A percentile compares a stretch with the other conserved stretches of the same genome.
These are phyloP conservation scores for Kwoniella bestiolae DNA, from an alignment of 768 basidiomycete species.

Conservation along the genomic window DNA sequence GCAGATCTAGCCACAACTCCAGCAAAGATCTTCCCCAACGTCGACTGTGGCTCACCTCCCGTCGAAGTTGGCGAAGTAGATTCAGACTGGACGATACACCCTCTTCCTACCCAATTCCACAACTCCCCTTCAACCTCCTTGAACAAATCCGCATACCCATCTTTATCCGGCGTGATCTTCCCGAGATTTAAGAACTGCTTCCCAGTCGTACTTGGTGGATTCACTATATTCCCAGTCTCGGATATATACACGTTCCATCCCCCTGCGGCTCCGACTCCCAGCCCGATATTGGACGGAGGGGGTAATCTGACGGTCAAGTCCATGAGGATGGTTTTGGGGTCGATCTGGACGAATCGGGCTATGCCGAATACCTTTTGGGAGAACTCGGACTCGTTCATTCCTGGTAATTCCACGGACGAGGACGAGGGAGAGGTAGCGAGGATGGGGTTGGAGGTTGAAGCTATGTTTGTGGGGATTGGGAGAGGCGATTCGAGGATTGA, in stretches of 20 bases:
- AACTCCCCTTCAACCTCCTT: constrained; percentile 52
- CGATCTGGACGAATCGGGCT: constrained; percentile 55
- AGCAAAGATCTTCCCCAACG: constrained; percentile 49
- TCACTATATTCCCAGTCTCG: constrained; percentile 50
- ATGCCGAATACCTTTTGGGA: constrained; percentile 57
- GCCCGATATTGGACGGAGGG: constrained; percentile 41
- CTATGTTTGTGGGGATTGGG: constrained; percentile 41
- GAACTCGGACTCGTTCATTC: constrained; percentile 46
- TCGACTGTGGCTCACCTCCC: constrained; percentile 9
- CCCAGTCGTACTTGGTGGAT: constrained; percentile 52
- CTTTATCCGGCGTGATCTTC: constrained; percentile 42
- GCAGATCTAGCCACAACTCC: constrained; percentile 55
- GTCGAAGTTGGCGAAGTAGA: not conserved
- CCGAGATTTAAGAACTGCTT: constrained; percentile 39
- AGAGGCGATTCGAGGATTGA: constrained; percentile 56
- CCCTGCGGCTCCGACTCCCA: constrained; percentile 7
- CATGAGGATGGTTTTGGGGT: constrained; percentile 49
- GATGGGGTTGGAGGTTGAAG: constrained; percentile 37
- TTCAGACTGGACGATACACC: constrained; percentile 51
- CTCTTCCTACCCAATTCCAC: constrained; percentile 56
- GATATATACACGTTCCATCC: constrained; percentile 54
- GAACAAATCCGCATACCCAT: constrained; percentile 57
- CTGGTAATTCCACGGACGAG: constrained; percentile 25
- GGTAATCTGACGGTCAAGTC: constrained; percentile 56
- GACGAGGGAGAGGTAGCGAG: constrained; percentile 30